A percentile compares a stretch with the other conserved stretches of the same genome.
Conservation (phyloP, 2,329 filamentous ascomycete species). For the Claviceps citrina region DNA sequence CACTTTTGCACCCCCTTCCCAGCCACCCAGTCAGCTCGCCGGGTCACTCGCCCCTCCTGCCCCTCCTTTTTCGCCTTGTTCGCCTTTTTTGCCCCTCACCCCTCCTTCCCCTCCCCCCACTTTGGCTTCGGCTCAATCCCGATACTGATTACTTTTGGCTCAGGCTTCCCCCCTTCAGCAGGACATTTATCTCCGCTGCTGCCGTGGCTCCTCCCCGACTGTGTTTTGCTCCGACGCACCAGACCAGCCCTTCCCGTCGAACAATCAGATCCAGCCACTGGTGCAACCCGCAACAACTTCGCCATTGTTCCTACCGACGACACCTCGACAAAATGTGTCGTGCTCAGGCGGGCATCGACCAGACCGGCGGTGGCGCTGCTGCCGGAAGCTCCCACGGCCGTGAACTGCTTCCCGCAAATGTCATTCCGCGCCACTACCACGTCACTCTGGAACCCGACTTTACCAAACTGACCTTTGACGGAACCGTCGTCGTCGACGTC, state of each 20-base stretch:
- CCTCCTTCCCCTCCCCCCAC: neutral
- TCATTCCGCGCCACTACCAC: slow-evolving; percentile 84
- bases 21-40: too few relatives aligned
- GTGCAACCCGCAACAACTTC: slow-evolving; percentile 14
- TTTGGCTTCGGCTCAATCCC: neutral
- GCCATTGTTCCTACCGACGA: slow-evolving; percentile 62
- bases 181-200: slow-evolving; percentile 2
- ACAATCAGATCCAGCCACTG: neutral
- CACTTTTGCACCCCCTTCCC: too few relatives aligned
- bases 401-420: slow-evolving; percentile 80
- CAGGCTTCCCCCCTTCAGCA: neutral
- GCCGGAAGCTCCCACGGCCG: slow-evolving; percentile 26
- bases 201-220: neutral
- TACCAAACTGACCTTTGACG: slow-evolving; percentile 72
- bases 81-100: neutral
- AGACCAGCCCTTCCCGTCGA: neutral
- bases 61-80: neutral
- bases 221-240: neutral
- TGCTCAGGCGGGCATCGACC: slow-evolving; percentile 19
- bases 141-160: neutral
- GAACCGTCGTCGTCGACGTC: slow-evolving; percentile 66
- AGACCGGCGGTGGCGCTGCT: slow-evolving; percentile 17
- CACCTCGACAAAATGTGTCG: slow-evolving; percentile 48
- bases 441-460: slow-evolving; percentile 85
- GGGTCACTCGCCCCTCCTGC: neutral